Evolutionary conservation across 2,329 filamentous ascomycete species (phyloP), one percentile per base, ranked within the genome.

Genomic region (Pseudocercospora musae): DNA sequence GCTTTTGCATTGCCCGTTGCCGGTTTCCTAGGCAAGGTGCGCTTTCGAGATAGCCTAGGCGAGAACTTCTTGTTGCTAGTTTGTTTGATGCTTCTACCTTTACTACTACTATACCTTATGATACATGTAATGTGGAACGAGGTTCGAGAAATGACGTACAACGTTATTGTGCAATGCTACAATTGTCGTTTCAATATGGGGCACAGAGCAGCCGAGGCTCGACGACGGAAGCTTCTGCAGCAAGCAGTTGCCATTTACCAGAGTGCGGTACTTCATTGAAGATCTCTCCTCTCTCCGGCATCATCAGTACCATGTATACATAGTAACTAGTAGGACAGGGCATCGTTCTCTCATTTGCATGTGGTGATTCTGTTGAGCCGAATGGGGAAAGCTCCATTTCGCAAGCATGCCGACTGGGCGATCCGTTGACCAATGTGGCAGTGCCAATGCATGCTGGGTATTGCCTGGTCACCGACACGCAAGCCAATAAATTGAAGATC

Each of bases 331-430:
- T 8, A 40, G 37, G 6, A n/a, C 33, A 37, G 13, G 29, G 33
- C 33, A 37, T 37, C 15, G 33, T 37, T 15, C 4, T n/a, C 33
- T 37, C 6, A 4, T 5, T n/a, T 37, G n/a, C 44, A 23, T 25
- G 6, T 25, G 7, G 44, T 48, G 44, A 48, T 21, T 20, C 18
- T 48, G 23, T 23, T 23, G 44, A 15, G 21, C 44, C 44, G 9
- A 23, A 48, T 48, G 18, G 18, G 44, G 44, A 20, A 54, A 33
- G 27, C 25, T 54, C 15, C 27, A 54, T 48, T 25, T 54, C 50
- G 50, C 50, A 54, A 54, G 50, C 50, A 54, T 29, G 29, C 50
- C 50, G 50, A 54, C 50, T 54, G 31, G 50, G 27, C 23, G 11
- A 54, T 25, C 29, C n/a, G 20, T 20, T 18, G 50, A 54, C 50